phyloP scores from a whole-genome alignment of 2,329 filamentous ascomycete genomes.

The Ophiocordyceps polyrhachis-furcata region DNA sequence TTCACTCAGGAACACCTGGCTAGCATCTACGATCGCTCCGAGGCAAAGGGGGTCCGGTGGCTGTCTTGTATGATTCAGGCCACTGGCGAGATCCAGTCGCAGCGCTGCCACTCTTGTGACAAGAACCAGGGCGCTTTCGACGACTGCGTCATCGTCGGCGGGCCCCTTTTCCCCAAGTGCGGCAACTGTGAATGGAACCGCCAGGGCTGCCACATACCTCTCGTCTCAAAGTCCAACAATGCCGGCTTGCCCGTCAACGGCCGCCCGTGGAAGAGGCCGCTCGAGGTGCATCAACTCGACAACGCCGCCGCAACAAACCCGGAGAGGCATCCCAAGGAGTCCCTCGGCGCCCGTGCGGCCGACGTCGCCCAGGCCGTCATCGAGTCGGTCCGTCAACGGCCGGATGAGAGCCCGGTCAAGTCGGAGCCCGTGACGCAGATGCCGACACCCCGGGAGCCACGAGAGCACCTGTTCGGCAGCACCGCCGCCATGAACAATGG shows the following conservation, averaged over 20 bases:
- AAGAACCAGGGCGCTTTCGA: conserved; percentile 24
- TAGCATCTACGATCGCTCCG: conserved; percentile 21
- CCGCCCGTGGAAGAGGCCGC: not conserved
- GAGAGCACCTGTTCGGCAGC: conserved; percentile 3
- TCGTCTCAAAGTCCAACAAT: conserved; percentile 1
- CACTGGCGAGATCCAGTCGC: conserved; percentile 21
- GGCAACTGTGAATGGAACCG: conserved; percentile 33
- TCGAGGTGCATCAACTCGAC: not conserved
- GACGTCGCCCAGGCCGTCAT: conserved; percentile 1
- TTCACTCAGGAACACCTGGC: conserved; percentile 20
- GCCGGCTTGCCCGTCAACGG: not conserved
- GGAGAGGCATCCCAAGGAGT: conserved; percentile 1
- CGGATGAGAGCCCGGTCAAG: conserved; percentile 4
- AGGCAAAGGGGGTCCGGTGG: conserved; percentile 25
- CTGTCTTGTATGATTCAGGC: conserved; percentile 31
- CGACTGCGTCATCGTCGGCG: conserved; percentile 24
- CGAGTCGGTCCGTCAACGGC: not conserved
- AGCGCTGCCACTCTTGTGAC: conserved; percentile 22
- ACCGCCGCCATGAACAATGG: not conserved
- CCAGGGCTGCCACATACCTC: conserved; percentile 14
- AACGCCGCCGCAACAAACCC: no score
- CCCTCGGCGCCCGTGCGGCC: conserved; percentile 1
- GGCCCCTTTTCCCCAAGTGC: conserved; percentile 24
- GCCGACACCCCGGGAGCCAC: conserved; percentile 10
- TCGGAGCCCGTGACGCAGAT: conserved; percentile 9